phyloP scores from a whole-genome alignment of 1,139 yeast species.

The Lodderomyces elongisporus region DNA sequence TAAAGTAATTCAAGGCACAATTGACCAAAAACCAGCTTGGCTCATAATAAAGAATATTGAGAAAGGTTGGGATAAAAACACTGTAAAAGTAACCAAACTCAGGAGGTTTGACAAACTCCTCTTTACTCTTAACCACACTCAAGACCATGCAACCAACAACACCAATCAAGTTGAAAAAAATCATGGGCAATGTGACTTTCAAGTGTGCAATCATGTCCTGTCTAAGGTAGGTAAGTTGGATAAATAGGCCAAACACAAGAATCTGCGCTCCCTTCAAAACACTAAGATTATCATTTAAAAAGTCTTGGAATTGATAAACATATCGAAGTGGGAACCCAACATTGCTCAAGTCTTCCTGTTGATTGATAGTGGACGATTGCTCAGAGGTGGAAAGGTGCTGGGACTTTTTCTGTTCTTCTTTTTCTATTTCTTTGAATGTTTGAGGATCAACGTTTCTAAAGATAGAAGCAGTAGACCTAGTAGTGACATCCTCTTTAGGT shows the following conservation, averaged over 20 bases:
- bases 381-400: too few species aligned
- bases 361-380: background rate
- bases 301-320: slow-evolving; percentile 35
- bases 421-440: slow-evolving; percentile 5
- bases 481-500: slow-evolving; percentile 5
- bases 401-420: background rate
- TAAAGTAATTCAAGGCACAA: slow-evolving; percentile 34
- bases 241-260: slow-evolving; percentile 25
- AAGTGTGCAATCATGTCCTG: slow-evolving; percentile 15
- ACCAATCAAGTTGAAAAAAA: slow-evolving; percentile 35
- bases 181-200: slow-evolving; percentile 18
- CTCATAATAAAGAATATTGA: slow-evolving; percentile 19
- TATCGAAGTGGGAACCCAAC: slow-evolving; percentile 25
- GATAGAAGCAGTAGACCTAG: slow-evolving; percentile 19
- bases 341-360: slow-evolving; percentile 5
- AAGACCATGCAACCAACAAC: slow-evolving; percentile 27
- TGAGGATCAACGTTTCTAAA: slow-evolving; percentile 15
- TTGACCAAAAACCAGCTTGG: slow-evolving; percentile 26
- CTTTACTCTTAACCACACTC: slow-evolving; percentile 22
- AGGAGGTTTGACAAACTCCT: slow-evolving; percentile 22
- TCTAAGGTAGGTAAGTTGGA: slow-evolving; percentile 28
- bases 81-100: slow-evolving; percentile 38
- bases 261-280: slow-evolving; percentile 31
- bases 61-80: slow-evolving; percentile 27
- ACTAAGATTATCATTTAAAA: slow-evolving; percentile 31